Percentiles rank a stretch among this genome's conserved stretches.
phyloP scores from a whole-genome alignment of 257 asterid species.

The Linaria vulgaris region DNA sequence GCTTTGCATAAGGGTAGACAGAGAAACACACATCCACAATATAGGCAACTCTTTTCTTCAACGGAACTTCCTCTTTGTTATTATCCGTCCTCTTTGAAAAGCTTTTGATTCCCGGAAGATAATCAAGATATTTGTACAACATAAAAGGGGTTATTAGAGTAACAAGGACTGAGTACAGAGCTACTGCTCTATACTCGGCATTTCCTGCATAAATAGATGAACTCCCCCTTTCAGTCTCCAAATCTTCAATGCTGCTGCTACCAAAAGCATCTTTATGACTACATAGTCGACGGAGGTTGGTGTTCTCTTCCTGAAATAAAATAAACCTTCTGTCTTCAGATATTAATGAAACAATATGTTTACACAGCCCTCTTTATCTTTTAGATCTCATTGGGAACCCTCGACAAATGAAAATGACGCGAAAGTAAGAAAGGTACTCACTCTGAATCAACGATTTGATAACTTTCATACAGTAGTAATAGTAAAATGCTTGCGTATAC shows the following conservation, averaged over 20 bases:
- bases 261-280: conserved; percentile 32
- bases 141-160: conserved; percentile 72
- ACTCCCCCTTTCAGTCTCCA: conserved; percentile 42
- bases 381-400: conserved; percentile 8
- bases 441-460: not conserved
- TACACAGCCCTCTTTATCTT: not conserved
- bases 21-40: conserved; percentile 93
- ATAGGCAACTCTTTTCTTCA: conserved; percentile 89
- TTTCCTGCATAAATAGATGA: conserved; percentile 39
- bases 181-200: conserved; percentile 58
- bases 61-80: conserved; percentile 76
- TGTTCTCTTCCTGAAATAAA: conserved; percentile 67
- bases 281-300: conserved; percentile 49
- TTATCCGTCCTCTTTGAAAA: conserved; percentile 47
- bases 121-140: conserved; percentile 72
- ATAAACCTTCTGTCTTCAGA: conserved; percentile 26
- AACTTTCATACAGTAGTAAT: not conserved
- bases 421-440: conserved; percentile 6
- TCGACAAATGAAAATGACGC: not conserved
- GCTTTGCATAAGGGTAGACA: conserved; percentile 89
- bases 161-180: conserved; percentile 62
- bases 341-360: conserved; percentile 13
- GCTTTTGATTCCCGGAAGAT: conserved; percentile 58
- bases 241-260: conserved; percentile 30
- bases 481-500: conserved; percentile 40